Evolutionary conservation across 2,329 filamentous ascomycete species (phyloP), one percentile per base, ranked within the genome.

Genomic region (Pseudogymnoascus sp.): DNA sequence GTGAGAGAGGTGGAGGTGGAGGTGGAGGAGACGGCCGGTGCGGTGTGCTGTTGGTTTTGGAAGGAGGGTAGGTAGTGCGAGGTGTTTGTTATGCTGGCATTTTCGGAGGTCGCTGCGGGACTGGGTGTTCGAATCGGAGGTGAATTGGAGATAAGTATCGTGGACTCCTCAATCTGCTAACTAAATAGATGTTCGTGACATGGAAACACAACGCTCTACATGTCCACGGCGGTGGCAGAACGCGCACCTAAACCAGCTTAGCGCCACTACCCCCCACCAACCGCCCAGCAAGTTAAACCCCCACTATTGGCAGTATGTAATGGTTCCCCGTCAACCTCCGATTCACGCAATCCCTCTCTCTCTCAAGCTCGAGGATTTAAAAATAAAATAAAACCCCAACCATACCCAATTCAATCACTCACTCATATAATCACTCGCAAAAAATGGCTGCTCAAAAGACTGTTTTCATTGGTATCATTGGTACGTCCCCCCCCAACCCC

Each of bases 391-490:
- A 25, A 25, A 25, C 2, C 4, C 3, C 22, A 15, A 58, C 37
- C 38, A 25, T 35, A 47, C 6, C 9, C 18, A 47, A 20, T 47
- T 47, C 9, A 41, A n/a, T 33, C 47, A 53, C 6, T 47, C 39
- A 38, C 11, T 22, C 25, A 22, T 33, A 53, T 41, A 60, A 18
- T 53, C 43, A 60, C 37, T 18, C 39, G 12, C 47, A 67, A 61
- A 67, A 61, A 15, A 71, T 71, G 68, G 57, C 67, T 60, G 60
- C 71, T 18, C 64, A 68, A 35, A 72, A 73, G 61, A 70, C 75
- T 59, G 68, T 78, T 39, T 76, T 75, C 68, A 72, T 78, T 66
- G 75, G 75, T 62, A 71, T 78, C 36, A 77, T 78, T 62, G 76
- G 76, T 78, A 72, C 15, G 50, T 36, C 4, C n/a, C 36, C 57